Conservation (phyloP, 2,329 filamentous ascomycete genomes). For the Verticillium alfalfae region DNA sequence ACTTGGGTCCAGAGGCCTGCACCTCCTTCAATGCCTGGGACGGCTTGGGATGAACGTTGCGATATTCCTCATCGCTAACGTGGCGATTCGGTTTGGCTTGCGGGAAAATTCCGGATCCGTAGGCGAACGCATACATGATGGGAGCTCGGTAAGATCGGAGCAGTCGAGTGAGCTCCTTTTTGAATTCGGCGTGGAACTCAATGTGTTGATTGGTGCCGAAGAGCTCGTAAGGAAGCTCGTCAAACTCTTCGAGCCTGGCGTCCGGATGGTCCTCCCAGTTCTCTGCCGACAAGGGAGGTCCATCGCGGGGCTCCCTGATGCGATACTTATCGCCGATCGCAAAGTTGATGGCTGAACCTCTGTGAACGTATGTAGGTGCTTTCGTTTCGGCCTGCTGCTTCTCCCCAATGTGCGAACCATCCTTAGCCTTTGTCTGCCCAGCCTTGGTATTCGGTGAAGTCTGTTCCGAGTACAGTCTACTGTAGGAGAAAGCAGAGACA, state of each 20-base stretch:
- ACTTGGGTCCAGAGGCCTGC: conserved; percentile 84
- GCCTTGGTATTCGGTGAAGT: neutral
- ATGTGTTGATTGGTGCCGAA: conserved; percentile 98
- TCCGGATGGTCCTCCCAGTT: conserved; percentile 39
- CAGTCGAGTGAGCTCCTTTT: conserved; percentile 80
- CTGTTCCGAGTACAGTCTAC: neutral
- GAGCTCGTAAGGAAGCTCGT: conserved; percentile 38
- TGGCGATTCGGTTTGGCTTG: conserved; percentile 50
- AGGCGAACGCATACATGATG: conserved; percentile 94
- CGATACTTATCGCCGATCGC: conserved; percentile 3
- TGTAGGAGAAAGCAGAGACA: neutral
- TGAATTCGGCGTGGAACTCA: conserved; percentile 91
- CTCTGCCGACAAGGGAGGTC: conserved; percentile 11
- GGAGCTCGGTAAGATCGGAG: conserved; percentile 89
- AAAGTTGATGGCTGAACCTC: conserved; percentile 12
- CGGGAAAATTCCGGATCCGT: conserved; percentile 93
- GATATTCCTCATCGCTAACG: conserved; percentile 51
- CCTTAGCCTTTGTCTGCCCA: neutral
- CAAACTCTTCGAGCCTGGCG: conserved; percentile 34
- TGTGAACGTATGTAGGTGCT: conserved; percentile 5
- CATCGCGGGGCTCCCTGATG: conserved; percentile 4
- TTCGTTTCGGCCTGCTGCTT: neutral
- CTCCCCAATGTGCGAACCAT: neutral
- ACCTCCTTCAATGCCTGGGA: conserved; percentile 76
- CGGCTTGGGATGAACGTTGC: conserved; percentile 73